These are phyloP conservation scores for Trichoderma reesei DNA, from an alignment of 495 filamentous ascomycete species.

Conservation along the genomic window DNA sequence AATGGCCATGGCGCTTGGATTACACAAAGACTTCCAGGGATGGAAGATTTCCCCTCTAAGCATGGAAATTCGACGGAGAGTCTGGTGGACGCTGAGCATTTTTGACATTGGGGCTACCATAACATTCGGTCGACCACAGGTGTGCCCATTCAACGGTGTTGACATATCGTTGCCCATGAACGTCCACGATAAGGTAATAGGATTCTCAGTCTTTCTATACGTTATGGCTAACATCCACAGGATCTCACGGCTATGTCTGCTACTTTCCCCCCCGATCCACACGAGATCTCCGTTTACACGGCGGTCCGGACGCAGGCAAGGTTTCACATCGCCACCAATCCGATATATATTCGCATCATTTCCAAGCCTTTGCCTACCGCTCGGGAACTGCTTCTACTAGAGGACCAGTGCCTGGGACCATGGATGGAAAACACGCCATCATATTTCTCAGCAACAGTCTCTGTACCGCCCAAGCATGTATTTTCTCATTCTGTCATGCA, in stretches of 20 bases:
- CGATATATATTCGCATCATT: slow-evolving; percentile 42
- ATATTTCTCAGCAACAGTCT: slow-evolving; percentile 31
- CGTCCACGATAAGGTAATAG: slow-evolving; percentile 33
- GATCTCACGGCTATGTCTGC: slow-evolving; percentile 33
- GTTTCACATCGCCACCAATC: slow-evolving; percentile 41
- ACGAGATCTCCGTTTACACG: slow-evolving; percentile 40
- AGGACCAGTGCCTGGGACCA: slow-evolving; percentile 36
- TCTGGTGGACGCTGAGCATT: slow-evolving; percentile 29
- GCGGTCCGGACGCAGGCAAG: slow-evolving; percentile 38
- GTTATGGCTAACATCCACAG: neutral
- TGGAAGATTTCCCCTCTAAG: slow-evolving; percentile 15
- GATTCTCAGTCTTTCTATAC: neutral
- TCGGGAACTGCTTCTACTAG: slow-evolving; percentile 35
- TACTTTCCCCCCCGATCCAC: slow-evolving; percentile 31
- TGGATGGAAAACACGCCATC: slow-evolving; percentile 37
- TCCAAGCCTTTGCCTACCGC: slow-evolving; percentile 40
- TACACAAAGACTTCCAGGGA: slow-evolving; percentile 29
- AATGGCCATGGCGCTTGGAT: slow-evolving; percentile 37
- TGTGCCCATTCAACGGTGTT: slow-evolving; percentile 38
- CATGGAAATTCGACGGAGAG: slow-evolving; percentile 22
- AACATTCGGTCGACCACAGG: slow-evolving; percentile 27
- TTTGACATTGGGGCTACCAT: slow-evolving; percentile 25
- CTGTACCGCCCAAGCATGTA: slow-evolving; percentile 28
- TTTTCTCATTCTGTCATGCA: slow-evolving; percentile 31
- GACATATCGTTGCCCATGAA: slow-evolving; percentile 38